Evolutionary conservation across 1,139 yeast genomes (phyloP), one percentile per base, ranked within the genome.

Genomic region (Taiozyma sp.): DNA sequence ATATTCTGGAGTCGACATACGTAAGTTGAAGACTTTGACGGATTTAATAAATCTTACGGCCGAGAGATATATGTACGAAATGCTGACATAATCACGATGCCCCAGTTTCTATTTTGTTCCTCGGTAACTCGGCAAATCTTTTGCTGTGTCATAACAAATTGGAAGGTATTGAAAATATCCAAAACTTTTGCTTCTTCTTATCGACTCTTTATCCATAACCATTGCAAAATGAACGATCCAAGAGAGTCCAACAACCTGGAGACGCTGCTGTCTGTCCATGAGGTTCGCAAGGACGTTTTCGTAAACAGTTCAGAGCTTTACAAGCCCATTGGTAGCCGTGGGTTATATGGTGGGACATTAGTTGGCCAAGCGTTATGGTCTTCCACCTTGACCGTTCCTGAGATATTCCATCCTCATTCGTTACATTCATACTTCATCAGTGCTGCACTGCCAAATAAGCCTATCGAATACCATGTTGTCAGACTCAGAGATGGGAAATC

Each of bases 281-380:
- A 38, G 9, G 14, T 38, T 13, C 64, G 61, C 19, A 55, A 54
- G n/a, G 67, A 72, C 53, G 64, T 64, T 19, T 73, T 55, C 53
- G 58, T 63, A 23, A 70, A 68, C 46, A 60, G 57, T 0, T 67
- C 70, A 8, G 63, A 62, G 30, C 59, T 72, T 8, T 68, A 66
- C 54, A 71, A 78, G 8, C 82, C 83, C 4, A 69, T 71, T 3
- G 79, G 80, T 1, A 89, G 89, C 2, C 70, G 88, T 44, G 93
- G 92, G 1, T 82, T 87, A 2, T 87, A 85, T 69, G 96, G 96
- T 1, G 96, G 96, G 3, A 82, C 86, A 42, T 74, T 84, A 51
- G 83, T 87, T 44, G 88, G 90, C 1, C 96, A 87, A 64, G 72
- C 92, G 1, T 68, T 87, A 9, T 67, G 80, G 55, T 92, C 91